Evolutionary conservation across 345 rosid genomes (phyloP).

Genomic region (Nephelium lappaceum): DNA sequence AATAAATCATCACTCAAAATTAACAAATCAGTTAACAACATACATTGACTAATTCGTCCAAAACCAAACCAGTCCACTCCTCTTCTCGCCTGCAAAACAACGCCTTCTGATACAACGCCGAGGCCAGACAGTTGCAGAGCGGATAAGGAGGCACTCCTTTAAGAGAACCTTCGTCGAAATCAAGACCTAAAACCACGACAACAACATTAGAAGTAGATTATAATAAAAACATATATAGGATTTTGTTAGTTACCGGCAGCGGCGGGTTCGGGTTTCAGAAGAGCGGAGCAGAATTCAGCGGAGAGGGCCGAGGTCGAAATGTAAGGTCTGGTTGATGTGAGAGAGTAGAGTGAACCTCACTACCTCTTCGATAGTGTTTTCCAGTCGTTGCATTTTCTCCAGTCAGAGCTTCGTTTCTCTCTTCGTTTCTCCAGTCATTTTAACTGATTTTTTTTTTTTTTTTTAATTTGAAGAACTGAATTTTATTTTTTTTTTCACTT

Average conservation of each 20-base stretch:
- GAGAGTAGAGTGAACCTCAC: conserved; percentile 45
- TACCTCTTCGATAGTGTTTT: conserved; percentile 45
- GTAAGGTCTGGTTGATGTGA: conserved; percentile 33
- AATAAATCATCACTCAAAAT: not conserved
- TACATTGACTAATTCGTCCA: conserved; percentile 45
- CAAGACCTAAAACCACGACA: not conserved
- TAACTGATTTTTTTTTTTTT: too few species aligned
- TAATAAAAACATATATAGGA: not conserved
- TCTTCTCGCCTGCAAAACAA: conserved; percentile 29
- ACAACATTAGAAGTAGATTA: not conserved
- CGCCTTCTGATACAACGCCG: conserved; percentile 39
- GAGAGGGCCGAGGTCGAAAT: conserved; percentile 38
- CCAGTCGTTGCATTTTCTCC: conserved; percentile 12
- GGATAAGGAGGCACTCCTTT: conserved; percentile 55
- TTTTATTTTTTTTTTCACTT: too few species aligned
- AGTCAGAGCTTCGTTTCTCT: not conserved
- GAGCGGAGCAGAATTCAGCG: conserved; percentile 47
- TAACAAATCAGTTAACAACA: not conserved
- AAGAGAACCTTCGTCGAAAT: conserved; percentile 26
- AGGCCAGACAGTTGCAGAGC: conserved; percentile 49
- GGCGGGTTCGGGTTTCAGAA: not conserved
- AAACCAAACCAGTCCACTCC: conserved; percentile 41
- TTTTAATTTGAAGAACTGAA: too few species aligned
- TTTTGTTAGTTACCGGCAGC: not conserved
- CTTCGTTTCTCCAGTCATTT: not conserved